Evolutionary conservation across 306 rosid species (phyloP).

Genomic region (Argentina anserina): DNA sequence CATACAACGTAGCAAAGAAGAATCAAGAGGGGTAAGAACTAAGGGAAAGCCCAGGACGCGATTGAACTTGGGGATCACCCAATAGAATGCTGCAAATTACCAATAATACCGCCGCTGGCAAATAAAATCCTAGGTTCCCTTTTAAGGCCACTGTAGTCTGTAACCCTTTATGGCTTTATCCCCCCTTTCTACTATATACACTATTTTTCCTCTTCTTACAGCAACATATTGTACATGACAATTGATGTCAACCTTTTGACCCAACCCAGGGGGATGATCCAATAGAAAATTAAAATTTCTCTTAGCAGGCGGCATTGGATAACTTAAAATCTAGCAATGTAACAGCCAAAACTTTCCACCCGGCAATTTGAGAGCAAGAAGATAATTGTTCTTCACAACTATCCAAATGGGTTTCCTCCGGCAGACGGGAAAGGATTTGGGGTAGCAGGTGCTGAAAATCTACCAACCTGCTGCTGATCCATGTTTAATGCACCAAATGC

Average conservation of each 20-base stretch:
- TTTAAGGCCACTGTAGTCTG: conserved; percentile 15
- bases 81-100: conserved; percentile 24
- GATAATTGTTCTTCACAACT: conserved; percentile 27
- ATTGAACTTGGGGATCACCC: conserved; percentile 27
- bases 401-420: conserved; percentile 89
- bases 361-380: conserved; percentile 44
- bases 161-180: conserved; percentile 14
- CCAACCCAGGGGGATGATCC: conserved; percentile 21
- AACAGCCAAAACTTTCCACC: conserved; percentile 45
- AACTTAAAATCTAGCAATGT: conserved; percentile 17
- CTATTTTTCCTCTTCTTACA: conserved; percentile 35
- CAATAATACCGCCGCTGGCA: conserved; percentile 31
- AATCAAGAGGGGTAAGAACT: not conserved
- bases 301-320: conserved; percentile 26
- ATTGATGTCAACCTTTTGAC: conserved; percentile 29
- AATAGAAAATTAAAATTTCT: conserved; percentile 22
- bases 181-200: conserved; percentile 27
- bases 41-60: conserved; percentile 20
- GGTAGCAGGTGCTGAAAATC: conserved; percentile 49
- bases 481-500: conserved; percentile 53
- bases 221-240: conserved; percentile 41
- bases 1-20: conserved; percentile 24
- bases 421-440: conserved; percentile 47
- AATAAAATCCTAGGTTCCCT: conserved; percentile 13
- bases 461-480: conserved; percentile 49